These are phyloP conservation scores for Epichloe baconii DNA, from an alignment of 2,329 filamentous ascomycete genomes.

Conservation along the genomic window DNA sequence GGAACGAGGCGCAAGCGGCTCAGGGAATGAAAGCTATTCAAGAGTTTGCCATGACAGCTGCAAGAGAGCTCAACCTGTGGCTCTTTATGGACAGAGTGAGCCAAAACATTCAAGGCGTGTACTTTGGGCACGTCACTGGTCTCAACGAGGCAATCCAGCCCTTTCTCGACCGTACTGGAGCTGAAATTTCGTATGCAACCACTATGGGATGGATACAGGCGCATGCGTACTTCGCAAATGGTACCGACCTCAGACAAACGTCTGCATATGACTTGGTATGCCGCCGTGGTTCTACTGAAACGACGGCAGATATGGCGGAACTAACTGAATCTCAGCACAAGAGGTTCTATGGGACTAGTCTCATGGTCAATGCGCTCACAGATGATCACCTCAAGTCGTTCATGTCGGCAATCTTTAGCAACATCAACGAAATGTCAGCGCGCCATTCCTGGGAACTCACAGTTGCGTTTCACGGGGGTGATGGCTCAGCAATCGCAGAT, in stretches of 20 bases:
- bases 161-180: neutral
- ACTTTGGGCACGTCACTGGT: conserved; percentile 12
- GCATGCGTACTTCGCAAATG: conserved; percentile 11
- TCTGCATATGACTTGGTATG: conserved; percentile 14
- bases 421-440: conserved; percentile 1
- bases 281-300: conserved; percentile 1
- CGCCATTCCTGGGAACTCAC: conserved; percentile 6
- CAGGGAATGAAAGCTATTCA: conserved; percentile 14
- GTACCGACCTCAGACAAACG: conserved; percentile 12
- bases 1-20: conserved; percentile 7
- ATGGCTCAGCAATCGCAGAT: conserved; percentile 23
- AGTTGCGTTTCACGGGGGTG: conserved; percentile 20
- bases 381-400: conserved; percentile 8
- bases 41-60: conserved; percentile 10
- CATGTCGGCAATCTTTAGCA: neutral
- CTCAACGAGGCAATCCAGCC: neutral
- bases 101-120: conserved; percentile 14
- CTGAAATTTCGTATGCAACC: neutral
- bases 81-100: conserved; percentile 11
- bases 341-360: neutral
- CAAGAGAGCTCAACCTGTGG: conserved; percentile 18
- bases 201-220: conserved; percentile 16
- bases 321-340: neutral
- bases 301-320: too few species aligned
- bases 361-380: conserved; percentile 9